Evolutionary conservation across 306 rosid genomes (phyloP), one percentile per base, ranked within the genome.

Genomic region (Quercus mongolica): DNA sequence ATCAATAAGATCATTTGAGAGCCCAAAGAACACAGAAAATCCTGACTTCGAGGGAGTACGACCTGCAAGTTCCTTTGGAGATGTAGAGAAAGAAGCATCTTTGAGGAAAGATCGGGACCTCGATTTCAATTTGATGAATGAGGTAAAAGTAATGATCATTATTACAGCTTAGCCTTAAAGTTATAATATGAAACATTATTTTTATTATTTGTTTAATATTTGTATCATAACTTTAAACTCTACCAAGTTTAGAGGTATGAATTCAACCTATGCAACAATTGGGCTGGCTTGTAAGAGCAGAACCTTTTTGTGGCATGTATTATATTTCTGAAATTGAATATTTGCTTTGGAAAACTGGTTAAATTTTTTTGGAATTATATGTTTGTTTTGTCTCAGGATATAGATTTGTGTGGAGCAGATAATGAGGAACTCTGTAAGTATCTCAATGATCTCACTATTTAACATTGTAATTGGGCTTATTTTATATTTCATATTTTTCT

Each of bases 101-200:
- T 68, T 56, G 23, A 20, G 72, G 59, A 38, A 35, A 82, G 88
- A 83, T 71, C 76, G 80, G 55, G 88, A 87, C 35, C 73, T 82
- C 62, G 80, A 76, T 82, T 54, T 81, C 67, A 74, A 19, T 65
- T 69, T 79, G 56, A 54, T 73, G 69, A 84, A 81, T 74, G 91
- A 89, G 92, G 97, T 92, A 80, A 79, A 49, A 58, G 80, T 64
- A 76, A 75, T 59, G 61, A 51, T 61, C 33, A 81, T 70, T 57
- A 81, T 70, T 57, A 14, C 11, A 61, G 28, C 71, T 25, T 78
- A 33, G 74, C 70, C 38, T 59, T 38, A 35, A 57, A 77, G 33
- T 21, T 85, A 81, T n/a, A 75, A 49, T 21, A 49, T 4, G 8
- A 8, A 61, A 61, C 31, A 61, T 20, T 21, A 20, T 21, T 20